Evolutionary conservation across 2,329 filamentous ascomycete genomes (phyloP), one percentile per base, ranked within the genome.

Genomic region (Aspergillus fumigatus): DNA sequence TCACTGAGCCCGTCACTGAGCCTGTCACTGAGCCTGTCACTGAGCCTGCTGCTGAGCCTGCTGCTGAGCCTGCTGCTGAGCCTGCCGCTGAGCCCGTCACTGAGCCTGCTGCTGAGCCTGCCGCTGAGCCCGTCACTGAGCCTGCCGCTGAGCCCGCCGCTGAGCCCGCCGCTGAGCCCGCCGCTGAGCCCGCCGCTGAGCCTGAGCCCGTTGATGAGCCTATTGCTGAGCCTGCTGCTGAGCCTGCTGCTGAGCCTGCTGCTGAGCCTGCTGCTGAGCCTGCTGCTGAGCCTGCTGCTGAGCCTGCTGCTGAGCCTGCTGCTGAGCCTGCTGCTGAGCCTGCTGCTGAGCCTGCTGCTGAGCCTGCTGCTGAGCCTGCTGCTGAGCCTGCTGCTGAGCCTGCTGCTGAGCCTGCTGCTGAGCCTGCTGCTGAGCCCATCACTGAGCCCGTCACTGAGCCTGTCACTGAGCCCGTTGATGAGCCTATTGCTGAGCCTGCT

Each of bases 191-290:
- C 26, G 47, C 32, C 10, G 52, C 57, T 48, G 58, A 57, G 56
- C 40, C 53, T 32, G n/a, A n/a, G n/a, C n/a, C n/a, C n/a, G 49
- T 47, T 35, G 40, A 52, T 10, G 51, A 59, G n/a, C 19, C 19
- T 38, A 54, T 53, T 8, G 32, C 50, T 43, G 50, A 52, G 49
- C 54, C 38, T 14, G 53, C 50, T 6, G 25, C 29, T 25, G 53
- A 59, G 23, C 17, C 19, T 10, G 43, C 43, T 4, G n/a, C 47
- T 48, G 51, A 59, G 38, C 32, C 25, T 6, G 29, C 43, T 3
- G n/a, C 53, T 51, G 59, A 61, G 48, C 43, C 54, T 43, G 45
- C 52, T 2, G 51, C 54, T 51, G 59, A 60, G 35, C 50, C 58
- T 14, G 49, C 40, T 11, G 3, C 23, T 10, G 25, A 52, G 45